Evolutionary conservation across 2,329 filamentous ascomycete species (phyloP), one percentile per base, ranked within the genome.

Genomic region (Diaporthe aspalathi): DNA sequence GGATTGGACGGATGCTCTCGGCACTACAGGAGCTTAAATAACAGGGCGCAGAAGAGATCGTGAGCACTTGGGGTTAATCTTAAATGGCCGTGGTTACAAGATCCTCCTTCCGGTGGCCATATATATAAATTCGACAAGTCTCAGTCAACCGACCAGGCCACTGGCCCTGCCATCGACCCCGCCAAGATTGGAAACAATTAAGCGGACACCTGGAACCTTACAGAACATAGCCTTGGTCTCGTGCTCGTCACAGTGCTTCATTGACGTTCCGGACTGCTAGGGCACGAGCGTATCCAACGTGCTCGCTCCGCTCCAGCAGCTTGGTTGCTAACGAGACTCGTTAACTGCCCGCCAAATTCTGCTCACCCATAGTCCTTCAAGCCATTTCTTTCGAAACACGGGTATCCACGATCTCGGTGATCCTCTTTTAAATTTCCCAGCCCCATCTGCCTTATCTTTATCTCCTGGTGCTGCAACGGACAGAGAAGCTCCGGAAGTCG

Each of bases 401-500:
- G n/a, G 43, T 35, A 47, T 6, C 29, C 27, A 49, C 29, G 27
- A 4, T n/a, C 8, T 45, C 20, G 11, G 20, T 38, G n/a, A 16
- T 24, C 14, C 12, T 38, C 7, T 8, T 20, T 65, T 17, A 20
- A n/a, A 38, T 24, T 50, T 2, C 20, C 17, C n/a, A 24, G 27
- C 8, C 20, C 12, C 45, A 38, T 50, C 12, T 49, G 29, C 4
- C 60, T 50, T 50, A 27, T 38, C 60, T 5, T 50, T 22, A 3
- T 17, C 14, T n/a, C n/a, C n/a, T n/a, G n/a, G n/a, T 65, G 22
- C 9, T 9, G 24, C 29, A 8, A 38, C 60, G 43, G 60, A 38
- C 14, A 65, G 22, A 38, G 12, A 20, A 27, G 60, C 57, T 63
- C 57, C 57, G 57, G 24, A 22, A 65, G 29, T 7, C 32, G n/a